Evolutionary conservation across 371 early-diverging fungal genomes (phyloP).

Genomic region (Mortierella sp.): DNA sequence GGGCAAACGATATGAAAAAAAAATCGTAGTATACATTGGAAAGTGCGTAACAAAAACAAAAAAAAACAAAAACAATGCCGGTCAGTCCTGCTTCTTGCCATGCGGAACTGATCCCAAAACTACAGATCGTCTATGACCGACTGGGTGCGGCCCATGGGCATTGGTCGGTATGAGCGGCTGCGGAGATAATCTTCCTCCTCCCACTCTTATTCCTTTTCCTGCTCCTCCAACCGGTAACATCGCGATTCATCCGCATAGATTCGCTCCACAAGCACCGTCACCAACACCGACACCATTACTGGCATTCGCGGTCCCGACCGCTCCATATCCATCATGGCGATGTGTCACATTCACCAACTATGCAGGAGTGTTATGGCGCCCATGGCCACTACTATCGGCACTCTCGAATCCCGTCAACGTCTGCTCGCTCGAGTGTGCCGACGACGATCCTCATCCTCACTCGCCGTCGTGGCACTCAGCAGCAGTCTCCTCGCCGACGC

Average conservation of each 20-base stretch:
- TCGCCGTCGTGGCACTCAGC: not conserved
- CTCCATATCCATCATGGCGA: slow-evolving; percentile 6
- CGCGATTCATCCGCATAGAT: not conserved
- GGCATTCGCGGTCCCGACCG: not conserved
- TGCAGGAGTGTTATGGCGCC: too few species aligned
- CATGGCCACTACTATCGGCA: not conserved
- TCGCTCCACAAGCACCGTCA: not conserved
- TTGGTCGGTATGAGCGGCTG: too few species aligned
- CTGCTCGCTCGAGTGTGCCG: not conserved
- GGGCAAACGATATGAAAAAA: too few species aligned
- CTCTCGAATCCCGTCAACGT: not conserved
- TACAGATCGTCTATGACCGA: too few species aligned
- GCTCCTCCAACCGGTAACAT: not conserved
- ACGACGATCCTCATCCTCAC: not conserved
- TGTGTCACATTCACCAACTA: not conserved
- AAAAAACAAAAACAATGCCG: too few species aligned
- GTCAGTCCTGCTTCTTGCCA: too few species aligned
- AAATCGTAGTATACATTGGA: too few species aligned
- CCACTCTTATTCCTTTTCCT: too few species aligned
- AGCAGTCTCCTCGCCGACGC: not conserved
- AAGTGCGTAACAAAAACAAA: too few species aligned
- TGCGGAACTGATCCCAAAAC: too few species aligned
- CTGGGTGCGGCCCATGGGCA: too few species aligned
- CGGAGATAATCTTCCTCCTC: too few species aligned
- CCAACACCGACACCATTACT: not conserved